Evolutionary conservation across 106 monocot species (phyloP), one percentile per base, ranked within the genome.

Genomic region (Vanilla planifolia): DNA sequence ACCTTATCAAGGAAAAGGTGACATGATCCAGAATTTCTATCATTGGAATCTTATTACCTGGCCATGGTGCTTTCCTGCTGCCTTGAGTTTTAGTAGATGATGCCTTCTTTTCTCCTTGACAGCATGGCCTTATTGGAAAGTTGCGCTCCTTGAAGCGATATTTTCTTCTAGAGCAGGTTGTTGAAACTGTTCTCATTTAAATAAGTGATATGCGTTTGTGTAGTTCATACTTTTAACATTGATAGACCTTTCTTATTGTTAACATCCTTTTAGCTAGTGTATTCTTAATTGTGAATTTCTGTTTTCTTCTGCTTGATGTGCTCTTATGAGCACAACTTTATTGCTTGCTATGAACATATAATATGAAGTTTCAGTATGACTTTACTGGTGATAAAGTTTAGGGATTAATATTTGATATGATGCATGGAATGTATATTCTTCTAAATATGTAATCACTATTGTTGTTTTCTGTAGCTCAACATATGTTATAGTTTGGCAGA

Each of bases 1-100:
- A 79, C 68, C 92, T 99, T 61, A 82, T 92, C 2, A 92, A 92
- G 77, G 85, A 99, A 34, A 99, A 92, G 88, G 98, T 92, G 37
- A 10, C 27, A 26, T 26, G 30, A 29, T 16, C 24, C 26, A 30
- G 29, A 7, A 57, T 2, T 11, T 55, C 35, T 57, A 57, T 57
- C 57, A 35, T 8, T 28, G 20, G 28, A 15, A 30, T 53, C 32
- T 57, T 30, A 2, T 57, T 5, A 19, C 33, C 57, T 36, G 33
- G 35, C 28, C 1, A 0, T 25, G 14, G 15, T 53, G 5, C 15
- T 13, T 1, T 53, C 8, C 15, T 53, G 15, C 32, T 53, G 13
- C 30, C 32, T 5, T 28, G 3, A 26, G 11, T 26, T 22, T 30
- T 30, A 28, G n/a, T 30, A 53, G 15, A 30, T 2, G 28, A 29